These are phyloP conservation scores for Pterocarpus santalinus DNA, from an alignment of 306 rosid genomes.

Conservation along the genomic window DNA sequence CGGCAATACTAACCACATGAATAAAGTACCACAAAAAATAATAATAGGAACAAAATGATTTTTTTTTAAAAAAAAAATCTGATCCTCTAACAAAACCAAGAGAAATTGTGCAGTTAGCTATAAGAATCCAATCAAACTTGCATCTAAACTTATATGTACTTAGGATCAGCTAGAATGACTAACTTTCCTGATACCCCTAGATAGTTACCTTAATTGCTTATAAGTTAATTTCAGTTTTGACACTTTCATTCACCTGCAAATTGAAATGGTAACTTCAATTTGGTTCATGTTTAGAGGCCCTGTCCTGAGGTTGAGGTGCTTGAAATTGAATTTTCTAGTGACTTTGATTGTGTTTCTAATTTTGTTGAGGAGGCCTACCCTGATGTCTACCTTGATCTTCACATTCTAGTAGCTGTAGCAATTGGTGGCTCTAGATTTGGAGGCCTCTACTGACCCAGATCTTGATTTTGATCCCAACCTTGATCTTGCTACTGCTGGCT, in stretches of 20 bases:
- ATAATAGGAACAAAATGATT: neutral
- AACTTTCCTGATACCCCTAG: neutral
- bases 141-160: neutral
- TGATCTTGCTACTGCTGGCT: constrained; percentile 2
- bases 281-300: neutral
- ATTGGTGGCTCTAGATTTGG: constrained; percentile 12
- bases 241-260: neutral
- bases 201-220: neutral
- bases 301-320: neutral
- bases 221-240: neutral
- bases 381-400: neutral
- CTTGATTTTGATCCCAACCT: neutral
- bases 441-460: constrained; percentile 11
- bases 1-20: constrained; percentile 1
- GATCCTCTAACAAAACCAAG: constrained; percentile 21
- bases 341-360: constrained; percentile 5
- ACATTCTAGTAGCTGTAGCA: neutral
- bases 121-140: neutral
- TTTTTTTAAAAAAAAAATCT: no score
- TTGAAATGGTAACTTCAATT: neutral
- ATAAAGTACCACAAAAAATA: constrained; percentile 1
- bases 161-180: neutral
- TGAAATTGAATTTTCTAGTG: neutral
- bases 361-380: constrained; percentile 33
- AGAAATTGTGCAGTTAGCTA: neutral